These are phyloP conservation scores for Rutstroemia sp. DNA, from an alignment of 2,329 filamentous ascomycete species.

Conservation along the genomic window DNA sequence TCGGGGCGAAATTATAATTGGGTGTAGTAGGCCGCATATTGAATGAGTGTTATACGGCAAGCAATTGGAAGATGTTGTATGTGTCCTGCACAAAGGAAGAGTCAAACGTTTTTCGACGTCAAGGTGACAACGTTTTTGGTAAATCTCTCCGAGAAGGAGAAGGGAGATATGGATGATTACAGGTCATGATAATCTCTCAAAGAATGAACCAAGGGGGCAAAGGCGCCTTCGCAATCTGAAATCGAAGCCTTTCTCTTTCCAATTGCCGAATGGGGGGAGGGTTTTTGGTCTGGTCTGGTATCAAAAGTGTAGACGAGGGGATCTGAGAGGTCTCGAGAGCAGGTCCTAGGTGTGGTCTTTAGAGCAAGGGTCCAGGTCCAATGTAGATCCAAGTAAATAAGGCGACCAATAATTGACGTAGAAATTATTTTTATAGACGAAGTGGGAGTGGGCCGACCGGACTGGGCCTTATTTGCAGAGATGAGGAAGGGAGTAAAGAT, in stretches of 20 bases:
- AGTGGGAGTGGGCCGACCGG: conserved; percentile 1
- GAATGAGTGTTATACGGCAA: conserved; percentile 11
- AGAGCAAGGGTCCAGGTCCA: conserved; percentile 4
- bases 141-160: conserved; percentile 30
- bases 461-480: neutral
- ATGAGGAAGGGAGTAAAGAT: conserved; percentile 1
- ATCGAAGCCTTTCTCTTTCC: conserved; percentile 10
- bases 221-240: conserved; percentile 19
- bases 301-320: conserved; percentile 4
- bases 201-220: conserved; percentile 15
- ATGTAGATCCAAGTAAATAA: conserved; percentile 6
- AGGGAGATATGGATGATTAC: conserved; percentile 27
- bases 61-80: conserved; percentile 1
- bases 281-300: neutral
- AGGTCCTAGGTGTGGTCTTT: neutral
- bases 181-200: conserved; percentile 29
- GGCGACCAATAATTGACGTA: conserved; percentile 16
- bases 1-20: conserved; percentile 32
- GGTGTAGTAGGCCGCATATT: conserved; percentile 37
- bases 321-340: neutral
- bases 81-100: neutral
- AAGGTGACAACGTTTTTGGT: conserved; percentile 29
- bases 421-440: neutral
- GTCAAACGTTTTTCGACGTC: conserved; percentile 13
- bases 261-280: conserved; percentile 6